Conservation (phyloP, 1,284 basidiomycete genomes). For the Sphagnurus paluster region DNA sequence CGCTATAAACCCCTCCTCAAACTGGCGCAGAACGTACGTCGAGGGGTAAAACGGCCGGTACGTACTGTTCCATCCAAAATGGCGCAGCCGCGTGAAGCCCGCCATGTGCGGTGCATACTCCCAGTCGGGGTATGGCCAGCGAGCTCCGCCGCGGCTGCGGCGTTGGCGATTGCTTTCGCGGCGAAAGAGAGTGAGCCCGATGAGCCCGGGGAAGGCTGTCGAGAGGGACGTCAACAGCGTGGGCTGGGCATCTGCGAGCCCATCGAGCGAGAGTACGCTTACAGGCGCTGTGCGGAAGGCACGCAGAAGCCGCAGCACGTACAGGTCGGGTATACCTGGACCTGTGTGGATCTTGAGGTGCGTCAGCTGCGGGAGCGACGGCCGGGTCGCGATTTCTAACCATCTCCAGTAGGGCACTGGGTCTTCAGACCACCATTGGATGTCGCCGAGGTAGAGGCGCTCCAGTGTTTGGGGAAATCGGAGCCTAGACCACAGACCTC, state of each 20-base stretch:
- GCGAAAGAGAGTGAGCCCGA: conserved; percentile 5
- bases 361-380: neutral
- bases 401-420: too few relatives aligned
- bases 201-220: neutral
- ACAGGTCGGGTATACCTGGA: neutral
- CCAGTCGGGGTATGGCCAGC: conserved; percentile 10
- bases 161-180: conserved; percentile 1
- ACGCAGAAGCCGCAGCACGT: neutral
- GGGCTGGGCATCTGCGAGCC: conserved; percentile 1
- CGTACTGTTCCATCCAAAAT: conserved; percentile 11
- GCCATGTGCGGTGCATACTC: conserved; percentile 6
- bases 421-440: too few relatives aligned
- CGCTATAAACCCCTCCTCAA: conserved; percentile 1
- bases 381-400: too few relatives aligned
- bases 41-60: neutral
- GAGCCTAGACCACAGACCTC: conserved; percentile 1
- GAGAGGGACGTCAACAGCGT: conserved; percentile 2
- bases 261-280: conserved; percentile 1
- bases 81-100: neutral
- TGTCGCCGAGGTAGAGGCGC: conserved; percentile 2
- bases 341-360: conserved; percentile 8
- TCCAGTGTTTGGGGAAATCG: conserved; percentile 7
- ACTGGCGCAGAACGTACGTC: neutral
- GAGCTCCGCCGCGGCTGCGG: too few relatives aligned
- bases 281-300: neutral